Conservation (phyloP, 1,139 yeast genomes). For the Spencermartinsiella ligniputridi region DNA sequence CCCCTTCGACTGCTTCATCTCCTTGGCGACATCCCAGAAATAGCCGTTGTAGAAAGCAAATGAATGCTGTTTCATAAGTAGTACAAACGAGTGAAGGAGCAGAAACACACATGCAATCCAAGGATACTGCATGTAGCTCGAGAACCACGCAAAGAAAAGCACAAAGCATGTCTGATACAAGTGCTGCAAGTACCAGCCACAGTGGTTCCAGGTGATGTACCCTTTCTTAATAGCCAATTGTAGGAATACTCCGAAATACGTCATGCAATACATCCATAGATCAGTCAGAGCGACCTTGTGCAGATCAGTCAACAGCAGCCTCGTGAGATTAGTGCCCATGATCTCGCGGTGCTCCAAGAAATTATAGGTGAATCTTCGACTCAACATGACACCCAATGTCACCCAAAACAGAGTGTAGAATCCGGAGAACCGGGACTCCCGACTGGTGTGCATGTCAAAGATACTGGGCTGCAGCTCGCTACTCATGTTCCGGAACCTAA, state of each 20-base stretch:
- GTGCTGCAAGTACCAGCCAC: conserved; percentile 61
- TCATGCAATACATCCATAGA: conserved; percentile 59
- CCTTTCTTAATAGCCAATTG: conserved; percentile 48
- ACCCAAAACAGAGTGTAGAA: conserved; percentile 38
- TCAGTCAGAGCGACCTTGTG: conserved; percentile 65
- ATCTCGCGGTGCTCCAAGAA: conserved; percentile 29
- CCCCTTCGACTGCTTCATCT: conserved; percentile 34
- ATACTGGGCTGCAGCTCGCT: conserved; percentile 19
- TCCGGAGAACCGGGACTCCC: conserved; percentile 32
- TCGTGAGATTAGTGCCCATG: conserved; percentile 48
- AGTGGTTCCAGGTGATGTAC: conserved; percentile 49
- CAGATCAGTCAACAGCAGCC: conserved; percentile 51
- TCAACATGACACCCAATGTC: conserved; percentile 27
- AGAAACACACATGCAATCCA: conserved; percentile 89
- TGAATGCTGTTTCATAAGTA: conserved; percentile 91
- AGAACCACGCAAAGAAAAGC: conserved; percentile 44
- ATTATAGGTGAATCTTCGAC: conserved; percentile 29
- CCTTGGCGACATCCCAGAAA: conserved; percentile 62
- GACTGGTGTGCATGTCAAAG: conserved; percentile 25
- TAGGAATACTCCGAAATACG: conserved; percentile 52
- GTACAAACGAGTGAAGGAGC: conserved; percentile 75
- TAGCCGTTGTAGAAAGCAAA: conserved; percentile 87
- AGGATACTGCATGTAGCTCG: conserved; percentile 53
- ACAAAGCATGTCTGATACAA: conserved; percentile 51
- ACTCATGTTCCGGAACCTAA: conserved; percentile 20